Evolutionary conservation across 2,329 filamentous ascomycete genomes (phyloP), one percentile per base, ranked within the genome.

Genomic region (Colletotrichum sp.): DNA sequence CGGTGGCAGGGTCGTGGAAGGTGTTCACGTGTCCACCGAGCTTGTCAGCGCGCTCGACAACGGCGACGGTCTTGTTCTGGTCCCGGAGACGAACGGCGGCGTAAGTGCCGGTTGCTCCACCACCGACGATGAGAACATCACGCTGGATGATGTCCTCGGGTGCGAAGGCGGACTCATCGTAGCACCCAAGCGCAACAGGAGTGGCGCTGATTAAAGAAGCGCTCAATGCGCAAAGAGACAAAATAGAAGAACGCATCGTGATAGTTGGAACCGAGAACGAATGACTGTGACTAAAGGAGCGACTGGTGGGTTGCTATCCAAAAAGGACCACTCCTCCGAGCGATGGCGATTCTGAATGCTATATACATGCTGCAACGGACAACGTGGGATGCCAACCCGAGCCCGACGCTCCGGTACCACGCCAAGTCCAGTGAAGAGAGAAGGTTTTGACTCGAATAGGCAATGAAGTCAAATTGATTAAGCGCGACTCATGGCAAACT

Each of bases 91-190:
- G 82, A 32, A 85, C 84, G 32, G 89, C 85, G 16, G 86, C 85
- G 52, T 86, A 86, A 2, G 91, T 84, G n/a, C 90, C 89, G 3
- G 88, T 86, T 5, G 89, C 89, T 4, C 90, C 90, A 60, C 88
- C 89, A 52, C 90, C 90, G 44, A 91, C 85, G 77, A 91, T 84
- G 70, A 91, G 86, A 21, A 87, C 88, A 79, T 91, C 89, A 79
- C 79, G 60, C 6, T 70, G 36, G 26, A 75, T 71, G 12, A 76
- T 75, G 71, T 76, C 75, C 49, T 75, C 57, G 63, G 76, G 71
- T 18, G 55, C 64, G 60, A 75, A 75, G 9, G 71, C 57, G 9
- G 71, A 75, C 32, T 76, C 75, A 26, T 76, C 71, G 32, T 75
- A 70, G 66, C 66, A 71, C 21, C 55, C 71, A n/a, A 71, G 66